These are phyloP conservation scores for Diophrys sp. DNA, from an alignment of 73 alveolate species.

Conservation along the genomic window DNA sequence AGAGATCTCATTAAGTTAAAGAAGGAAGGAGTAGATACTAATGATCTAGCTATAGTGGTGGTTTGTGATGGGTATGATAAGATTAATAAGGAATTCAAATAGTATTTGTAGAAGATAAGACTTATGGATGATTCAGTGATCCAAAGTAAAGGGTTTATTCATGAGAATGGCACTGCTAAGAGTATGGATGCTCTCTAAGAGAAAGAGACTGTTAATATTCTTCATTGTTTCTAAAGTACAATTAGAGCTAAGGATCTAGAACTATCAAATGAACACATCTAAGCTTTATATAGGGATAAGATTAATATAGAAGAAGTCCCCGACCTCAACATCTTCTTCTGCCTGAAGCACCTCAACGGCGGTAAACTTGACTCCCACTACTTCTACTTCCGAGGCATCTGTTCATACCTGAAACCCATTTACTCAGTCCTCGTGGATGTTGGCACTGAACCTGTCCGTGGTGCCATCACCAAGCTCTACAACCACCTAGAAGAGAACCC, in stretches of 20 bases:
- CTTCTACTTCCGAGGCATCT: slow-evolving; percentile 12
- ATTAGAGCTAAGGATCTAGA: background rate
- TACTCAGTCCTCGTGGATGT: background rate
- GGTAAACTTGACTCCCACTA: slow-evolving; percentile 18
- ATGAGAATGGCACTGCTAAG: background rate
- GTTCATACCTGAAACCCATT: background rate
- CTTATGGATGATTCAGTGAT: background rate
- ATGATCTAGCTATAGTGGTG: background rate
- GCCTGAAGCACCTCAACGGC: slow-evolving; percentile 5
- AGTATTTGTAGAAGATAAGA: background rate
- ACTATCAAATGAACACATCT: background rate
- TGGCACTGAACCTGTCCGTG: slow-evolving; percentile 3
- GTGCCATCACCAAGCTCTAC: background rate
- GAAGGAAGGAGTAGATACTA: background rate
- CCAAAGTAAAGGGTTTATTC: background rate
- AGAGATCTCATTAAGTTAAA: background rate
- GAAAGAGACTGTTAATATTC: background rate
- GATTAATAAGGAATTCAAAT: background rate
- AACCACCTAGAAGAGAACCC: slow-evolving; percentile 9
- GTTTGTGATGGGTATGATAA: slow-evolving; percentile 5
- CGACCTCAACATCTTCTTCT: background rate
- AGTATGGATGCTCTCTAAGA: background rate
- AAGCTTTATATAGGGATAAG: background rate
- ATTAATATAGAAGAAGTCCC: background rate
- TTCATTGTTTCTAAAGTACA: background rate